Conservation (phyloP, 1,284 basidiomycete genomes). For the Malassezia japonica region DNA sequence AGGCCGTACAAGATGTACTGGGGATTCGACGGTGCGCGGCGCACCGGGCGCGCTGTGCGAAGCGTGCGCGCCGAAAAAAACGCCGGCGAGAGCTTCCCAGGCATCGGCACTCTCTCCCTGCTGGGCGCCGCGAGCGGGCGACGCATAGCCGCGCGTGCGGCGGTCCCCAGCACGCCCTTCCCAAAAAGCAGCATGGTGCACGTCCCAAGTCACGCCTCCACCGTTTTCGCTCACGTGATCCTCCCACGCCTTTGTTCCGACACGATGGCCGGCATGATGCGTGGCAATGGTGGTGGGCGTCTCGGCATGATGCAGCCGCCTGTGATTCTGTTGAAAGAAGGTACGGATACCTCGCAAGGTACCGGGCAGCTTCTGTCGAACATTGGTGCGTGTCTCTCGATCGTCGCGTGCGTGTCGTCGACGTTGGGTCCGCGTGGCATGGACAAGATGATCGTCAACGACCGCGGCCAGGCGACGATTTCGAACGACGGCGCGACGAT, state of each 20-base stretch:
- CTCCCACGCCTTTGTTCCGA: slow-evolving; percentile 1
- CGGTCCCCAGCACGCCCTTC: too few relatives aligned
- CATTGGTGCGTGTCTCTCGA: slow-evolving; percentile 55
- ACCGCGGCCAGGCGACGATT: slow-evolving; percentile 85
- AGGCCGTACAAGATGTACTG: slow-evolving; percentile 7
- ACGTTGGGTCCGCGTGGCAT: slow-evolving; percentile 97
- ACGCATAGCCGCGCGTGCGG: too few relatives aligned
- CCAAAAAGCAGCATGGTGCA: too few relatives aligned
- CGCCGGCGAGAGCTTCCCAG: too few relatives aligned
- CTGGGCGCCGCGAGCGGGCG: too few relatives aligned
- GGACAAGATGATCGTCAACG: slow-evolving; percentile 72
- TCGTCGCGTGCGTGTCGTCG: slow-evolving; percentile 55
- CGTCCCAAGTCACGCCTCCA: too few relatives aligned
- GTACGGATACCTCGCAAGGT: slow-evolving; percentile 93
- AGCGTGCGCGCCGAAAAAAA: too few relatives aligned
- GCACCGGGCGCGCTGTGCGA: too few relatives aligned
- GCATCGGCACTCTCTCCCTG: too few relatives aligned
- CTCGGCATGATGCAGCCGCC: slow-evolving; percentile 39
- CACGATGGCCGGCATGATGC: slow-evolving; percentile 18
- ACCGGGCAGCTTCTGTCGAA: slow-evolving; percentile 87
- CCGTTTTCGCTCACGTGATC: too few relatives aligned
- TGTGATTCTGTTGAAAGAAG: slow-evolving; percentile 54
- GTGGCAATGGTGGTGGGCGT: slow-evolving; percentile 9
- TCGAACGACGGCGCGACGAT: slow-evolving; percentile 97
- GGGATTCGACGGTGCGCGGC: not conserved